Percentiles rank a stretch among this genome's conserved stretches.
These are phyloP conservation scores for Penicillium sp. DNA, from an alignment of 2,329 filamentous ascomycete species.

Conservation along the genomic window DNA sequence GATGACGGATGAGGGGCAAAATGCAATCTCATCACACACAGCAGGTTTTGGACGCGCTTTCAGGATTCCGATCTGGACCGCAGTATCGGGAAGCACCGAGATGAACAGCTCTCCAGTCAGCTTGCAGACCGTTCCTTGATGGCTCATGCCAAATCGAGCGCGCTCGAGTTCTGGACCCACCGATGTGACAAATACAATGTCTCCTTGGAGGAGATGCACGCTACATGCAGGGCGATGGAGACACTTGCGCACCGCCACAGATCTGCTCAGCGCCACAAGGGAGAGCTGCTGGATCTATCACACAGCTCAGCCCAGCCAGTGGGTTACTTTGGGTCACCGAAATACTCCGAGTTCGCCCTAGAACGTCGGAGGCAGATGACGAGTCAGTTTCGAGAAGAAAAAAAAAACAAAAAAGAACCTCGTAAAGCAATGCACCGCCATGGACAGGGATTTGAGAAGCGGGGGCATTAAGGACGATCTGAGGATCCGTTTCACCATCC, in stretches of 20 bases:
- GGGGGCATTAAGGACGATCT: constrained; percentile 1
- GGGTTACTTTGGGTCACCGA: constrained; percentile 13
- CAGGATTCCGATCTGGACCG: constrained; percentile 22
- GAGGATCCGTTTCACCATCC: not conserved
- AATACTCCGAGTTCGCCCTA: constrained; percentile 15
- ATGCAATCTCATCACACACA: constrained; percentile 22
- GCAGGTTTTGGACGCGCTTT: not conserved
- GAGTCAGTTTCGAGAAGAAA: constrained; percentile 4
- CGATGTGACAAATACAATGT: constrained; percentile 4
- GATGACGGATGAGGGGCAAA: constrained; percentile 19
- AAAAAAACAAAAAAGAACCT: not conserved
- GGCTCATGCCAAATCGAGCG: not conserved
- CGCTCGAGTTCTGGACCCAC: not conserved
- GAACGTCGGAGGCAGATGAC: constrained; percentile 8
- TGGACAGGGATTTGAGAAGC: constrained; percentile 5
- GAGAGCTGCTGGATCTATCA: constrained; percentile 17
- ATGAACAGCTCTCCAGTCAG: constrained; percentile 7
- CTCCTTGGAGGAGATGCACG: not conserved
- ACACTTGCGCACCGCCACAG: constrained; percentile 24
- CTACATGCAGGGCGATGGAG: constrained; percentile 1
- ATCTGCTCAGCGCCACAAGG: constrained; percentile 18
- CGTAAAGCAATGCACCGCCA: not conserved
- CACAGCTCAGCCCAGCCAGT: constrained; percentile 16
- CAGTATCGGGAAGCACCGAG: constrained; percentile 15
- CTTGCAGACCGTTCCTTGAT: constrained; percentile 12